Evolutionary conservation across 257 asterid genomes (phyloP).

Genomic region (Nicotiana sylvestris): DNA sequence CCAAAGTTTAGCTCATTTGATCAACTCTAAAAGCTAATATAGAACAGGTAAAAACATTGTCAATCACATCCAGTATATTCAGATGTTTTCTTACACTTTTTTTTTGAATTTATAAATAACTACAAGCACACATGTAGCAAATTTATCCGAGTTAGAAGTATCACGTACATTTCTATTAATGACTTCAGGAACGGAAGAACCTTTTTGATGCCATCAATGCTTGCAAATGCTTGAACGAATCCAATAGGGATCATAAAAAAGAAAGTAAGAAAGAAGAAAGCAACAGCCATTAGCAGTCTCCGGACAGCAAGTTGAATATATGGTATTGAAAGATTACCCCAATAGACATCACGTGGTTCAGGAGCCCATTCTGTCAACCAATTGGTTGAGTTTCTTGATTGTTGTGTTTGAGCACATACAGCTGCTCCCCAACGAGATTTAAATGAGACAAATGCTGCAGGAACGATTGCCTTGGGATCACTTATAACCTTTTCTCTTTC

Average conservation of each 20-base stretch:
- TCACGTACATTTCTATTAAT: slow-evolving; percentile 45
- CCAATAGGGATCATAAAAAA: slow-evolving; percentile 90
- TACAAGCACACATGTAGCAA: neutral
- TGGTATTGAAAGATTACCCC: slow-evolving; percentile 84
- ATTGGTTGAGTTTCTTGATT: slow-evolving; percentile 55
- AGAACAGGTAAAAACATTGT: neutral
- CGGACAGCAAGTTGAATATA: slow-evolving; percentile 49
- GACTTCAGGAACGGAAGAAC: slow-evolving; percentile 71
- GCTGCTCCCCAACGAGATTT: slow-evolving; percentile 95
- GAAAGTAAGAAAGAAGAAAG: slow-evolving; percentile 73
- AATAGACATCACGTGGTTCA: slow-evolving; percentile 80
- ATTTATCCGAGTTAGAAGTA: neutral
- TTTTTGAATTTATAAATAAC: neutral
- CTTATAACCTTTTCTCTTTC: slow-evolving; percentile 70
- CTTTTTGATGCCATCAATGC: slow-evolving; percentile 63
- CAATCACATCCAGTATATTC: neutral
- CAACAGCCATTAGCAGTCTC: slow-evolving; percentile 44
- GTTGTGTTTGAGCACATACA: slow-evolving; percentile 90
- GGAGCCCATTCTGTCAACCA: slow-evolving; percentile 98
- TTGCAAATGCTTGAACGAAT: slow-evolving; percentile 78
- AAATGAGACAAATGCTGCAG: slow-evolving; percentile 87
- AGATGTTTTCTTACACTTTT: neutral
- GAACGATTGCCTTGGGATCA: slow-evolving; percentile 60
- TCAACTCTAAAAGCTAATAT: neutral
- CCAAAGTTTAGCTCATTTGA: neutral